Conservation (phyloP, 2,329 filamentous ascomycete genomes). For the Sporothrix euskadiensis region DNA sequence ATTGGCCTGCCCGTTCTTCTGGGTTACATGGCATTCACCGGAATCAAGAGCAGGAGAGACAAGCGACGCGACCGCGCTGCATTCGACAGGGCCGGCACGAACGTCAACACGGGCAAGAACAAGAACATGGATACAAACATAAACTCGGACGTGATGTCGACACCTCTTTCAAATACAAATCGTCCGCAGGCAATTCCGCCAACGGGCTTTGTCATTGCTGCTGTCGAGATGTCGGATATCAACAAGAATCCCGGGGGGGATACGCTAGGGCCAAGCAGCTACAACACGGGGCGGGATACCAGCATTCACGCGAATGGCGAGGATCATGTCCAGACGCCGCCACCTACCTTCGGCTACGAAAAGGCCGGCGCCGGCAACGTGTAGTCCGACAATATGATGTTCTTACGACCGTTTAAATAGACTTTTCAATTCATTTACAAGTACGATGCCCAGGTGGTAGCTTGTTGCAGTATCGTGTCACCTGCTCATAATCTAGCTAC, state of each 20-base stretch:
- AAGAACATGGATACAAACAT: not conserved
- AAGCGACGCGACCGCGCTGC: not conserved
- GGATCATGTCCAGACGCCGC: not conserved
- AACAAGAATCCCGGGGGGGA: not conserved
- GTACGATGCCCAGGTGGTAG: not conserved
- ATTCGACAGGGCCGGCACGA: not conserved
- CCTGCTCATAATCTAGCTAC: not conserved
- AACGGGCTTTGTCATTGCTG: not conserved
- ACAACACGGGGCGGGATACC: not conserved
- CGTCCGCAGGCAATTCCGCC: not conserved
- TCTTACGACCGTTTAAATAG: not conserved
- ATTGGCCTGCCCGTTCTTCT: not conserved
- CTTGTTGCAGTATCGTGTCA: not conserved
- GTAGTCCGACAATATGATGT: not conserved
- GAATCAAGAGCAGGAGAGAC: not conserved
- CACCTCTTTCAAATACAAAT: not conserved
- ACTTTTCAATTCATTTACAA: not conserved
- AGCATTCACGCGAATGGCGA: not conserved
- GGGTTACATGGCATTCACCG: not conserved
- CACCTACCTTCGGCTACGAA: not conserved
- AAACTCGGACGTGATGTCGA: no score
- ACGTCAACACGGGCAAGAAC: not conserved
- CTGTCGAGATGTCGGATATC: not conserved
- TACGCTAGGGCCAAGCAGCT: not conserved
- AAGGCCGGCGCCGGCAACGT: not conserved